A percentile compares a stretch with the other conserved stretches of the same genome.
These are phyloP conservation scores for Cordyceps militaris DNA, from an alignment of 2,329 filamentous ascomycete genomes.

Conservation along the genomic window DNA sequence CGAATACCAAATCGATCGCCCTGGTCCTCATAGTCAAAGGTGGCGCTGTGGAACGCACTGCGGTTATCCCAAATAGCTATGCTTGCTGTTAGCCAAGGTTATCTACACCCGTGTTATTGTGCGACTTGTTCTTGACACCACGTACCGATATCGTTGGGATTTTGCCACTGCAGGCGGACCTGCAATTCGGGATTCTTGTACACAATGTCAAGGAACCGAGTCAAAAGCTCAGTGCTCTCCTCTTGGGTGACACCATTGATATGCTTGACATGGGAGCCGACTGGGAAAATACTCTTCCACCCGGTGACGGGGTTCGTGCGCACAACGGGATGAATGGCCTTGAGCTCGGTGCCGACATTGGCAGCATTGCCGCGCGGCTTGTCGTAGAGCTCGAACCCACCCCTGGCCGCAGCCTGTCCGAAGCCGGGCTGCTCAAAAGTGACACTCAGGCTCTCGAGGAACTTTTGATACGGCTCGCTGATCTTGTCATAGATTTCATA, in stretches of 20 bases:
- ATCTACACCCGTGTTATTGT: neutral
- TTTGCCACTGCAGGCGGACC: slow-evolving; percentile 38
- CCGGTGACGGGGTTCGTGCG: slow-evolving; percentile 52
- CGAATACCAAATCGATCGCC: slow-evolving; percentile 43
- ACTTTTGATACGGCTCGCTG: slow-evolving; percentile 46
- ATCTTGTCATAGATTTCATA: slow-evolving; percentile 62
- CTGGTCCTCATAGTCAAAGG: slow-evolving; percentile 41
- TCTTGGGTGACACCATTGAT: slow-evolving; percentile 43
- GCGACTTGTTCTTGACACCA: neutral
- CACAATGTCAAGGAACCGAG: slow-evolving; percentile 45
- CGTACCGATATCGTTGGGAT: slow-evolving; percentile 35
- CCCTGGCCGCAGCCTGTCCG: slow-evolving; percentile 36
- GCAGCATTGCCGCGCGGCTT: slow-evolving; percentile 40
- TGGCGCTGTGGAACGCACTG: slow-evolving; percentile 48
- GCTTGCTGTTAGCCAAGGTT: neutral
- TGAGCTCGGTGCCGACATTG: slow-evolving; percentile 41
- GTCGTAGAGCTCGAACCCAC: slow-evolving; percentile 39
- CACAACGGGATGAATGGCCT: slow-evolving; percentile 46
- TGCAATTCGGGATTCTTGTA: slow-evolving; percentile 51
- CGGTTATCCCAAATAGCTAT: slow-evolving; percentile 53
- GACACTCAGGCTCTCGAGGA: slow-evolving; percentile 52
- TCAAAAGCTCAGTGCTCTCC: slow-evolving; percentile 41
- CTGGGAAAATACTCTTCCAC: slow-evolving; percentile 49
- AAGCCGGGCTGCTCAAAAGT: slow-evolving; percentile 46
- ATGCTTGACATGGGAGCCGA: slow-evolving; percentile 42